Evolutionary conservation across 2,329 filamentous ascomycete genomes (phyloP).

Genomic region (Dissoconium aciculare): DNA sequence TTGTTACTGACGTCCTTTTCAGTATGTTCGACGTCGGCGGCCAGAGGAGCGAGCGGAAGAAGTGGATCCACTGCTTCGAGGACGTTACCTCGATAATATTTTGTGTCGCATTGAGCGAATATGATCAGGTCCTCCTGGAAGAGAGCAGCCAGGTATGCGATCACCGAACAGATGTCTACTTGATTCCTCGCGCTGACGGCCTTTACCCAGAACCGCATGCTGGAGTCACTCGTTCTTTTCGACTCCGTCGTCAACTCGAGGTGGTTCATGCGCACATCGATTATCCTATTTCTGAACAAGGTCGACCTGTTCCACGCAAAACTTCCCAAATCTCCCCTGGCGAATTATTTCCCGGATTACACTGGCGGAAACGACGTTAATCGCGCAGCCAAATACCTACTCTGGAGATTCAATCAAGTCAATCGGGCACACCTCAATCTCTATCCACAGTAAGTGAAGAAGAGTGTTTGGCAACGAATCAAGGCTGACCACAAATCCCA

Average conservation of each 20-base stretch:
- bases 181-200: too few relatives aligned
- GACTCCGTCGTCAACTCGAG: slow-evolving; percentile 97
- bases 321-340: slow-evolving; percentile 71
- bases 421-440: slow-evolving; percentile 91
- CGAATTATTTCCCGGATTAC: slow-evolving; percentile 95
- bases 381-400: slow-evolving; percentile 88
- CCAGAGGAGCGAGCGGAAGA: slow-evolving; percentile 91
- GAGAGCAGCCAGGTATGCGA: slow-evolving; percentile 80
- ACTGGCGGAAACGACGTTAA: slow-evolving; percentile 96
- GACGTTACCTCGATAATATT: slow-evolving; percentile 99
- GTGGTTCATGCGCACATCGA: slow-evolving; percentile 98
- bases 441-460: slow-evolving; percentile 74
- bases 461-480: background rate
- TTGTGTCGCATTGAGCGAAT: slow-evolving; percentile 93
- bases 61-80: slow-evolving; percentile 99
- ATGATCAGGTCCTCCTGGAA: slow-evolving; percentile 91
- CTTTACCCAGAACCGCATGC: slow-evolving; percentile 76
- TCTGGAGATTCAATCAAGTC: slow-evolving; percentile 98
- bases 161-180: too few relatives aligned
- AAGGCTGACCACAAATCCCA: slow-evolving; percentile 27
- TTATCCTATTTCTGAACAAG: slow-evolving; percentile 97
- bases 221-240: slow-evolving; percentile 91
- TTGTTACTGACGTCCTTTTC: slow-evolving; percentile 6
- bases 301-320: slow-evolving; percentile 97
- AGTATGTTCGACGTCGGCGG: slow-evolving; percentile 99